Conservation (phyloP, 345 rosid genomes). For the Xanthoceras sorbifolium region DNA sequence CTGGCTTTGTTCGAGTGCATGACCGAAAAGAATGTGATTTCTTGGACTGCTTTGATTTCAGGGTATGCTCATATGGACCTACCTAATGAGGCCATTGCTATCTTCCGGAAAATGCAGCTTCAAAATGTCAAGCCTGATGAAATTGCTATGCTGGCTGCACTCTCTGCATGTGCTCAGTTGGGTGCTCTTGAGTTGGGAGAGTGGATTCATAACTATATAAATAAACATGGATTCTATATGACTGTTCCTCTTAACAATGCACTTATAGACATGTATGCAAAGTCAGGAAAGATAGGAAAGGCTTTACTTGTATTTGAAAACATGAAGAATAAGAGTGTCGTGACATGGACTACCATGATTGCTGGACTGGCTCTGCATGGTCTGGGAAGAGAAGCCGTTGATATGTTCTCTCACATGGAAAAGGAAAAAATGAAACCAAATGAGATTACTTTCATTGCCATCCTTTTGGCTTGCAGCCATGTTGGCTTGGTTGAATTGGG, state of each 20-base stretch:
- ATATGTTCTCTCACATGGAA: slow-evolving; percentile 67
- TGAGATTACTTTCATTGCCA: slow-evolving; percentile 66
- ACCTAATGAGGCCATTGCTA: slow-evolving; percentile 48
- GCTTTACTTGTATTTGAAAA: slow-evolving; percentile 58
- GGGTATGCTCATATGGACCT: slow-evolving; percentile 56
- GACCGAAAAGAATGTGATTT: slow-evolving; percentile 58
- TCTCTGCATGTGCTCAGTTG: slow-evolving; percentile 71
- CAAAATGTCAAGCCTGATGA: slow-evolving; percentile 69
- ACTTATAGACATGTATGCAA: slow-evolving; percentile 71
- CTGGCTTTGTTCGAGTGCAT: slow-evolving; percentile 48
- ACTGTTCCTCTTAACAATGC: slow-evolving; percentile 55
- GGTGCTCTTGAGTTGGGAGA: slow-evolving; percentile 66
- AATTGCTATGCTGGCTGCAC: slow-evolving; percentile 57
- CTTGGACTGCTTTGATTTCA: slow-evolving; percentile 74
- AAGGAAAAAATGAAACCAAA: slow-evolving; percentile 49
- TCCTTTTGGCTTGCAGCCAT: slow-evolving; percentile 80
- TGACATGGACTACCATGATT: slow-evolving; percentile 76
- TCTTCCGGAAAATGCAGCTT: slow-evolving; percentile 59
- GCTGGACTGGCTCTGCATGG: slow-evolving; percentile 72
- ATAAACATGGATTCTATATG: slow-evolving; percentile 34
- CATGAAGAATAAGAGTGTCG: slow-evolving; percentile 43
- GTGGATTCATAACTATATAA: slow-evolving; percentile 52
- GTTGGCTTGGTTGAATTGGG: slow-evolving; percentile 63
- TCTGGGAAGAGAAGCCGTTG: slow-evolving; percentile 61
- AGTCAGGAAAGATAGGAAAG: slow-evolving; percentile 59